These are phyloP conservation scores for Dipteronia dyeriana DNA, from an alignment of 345 rosid genomes.

Conservation along the genomic window DNA sequence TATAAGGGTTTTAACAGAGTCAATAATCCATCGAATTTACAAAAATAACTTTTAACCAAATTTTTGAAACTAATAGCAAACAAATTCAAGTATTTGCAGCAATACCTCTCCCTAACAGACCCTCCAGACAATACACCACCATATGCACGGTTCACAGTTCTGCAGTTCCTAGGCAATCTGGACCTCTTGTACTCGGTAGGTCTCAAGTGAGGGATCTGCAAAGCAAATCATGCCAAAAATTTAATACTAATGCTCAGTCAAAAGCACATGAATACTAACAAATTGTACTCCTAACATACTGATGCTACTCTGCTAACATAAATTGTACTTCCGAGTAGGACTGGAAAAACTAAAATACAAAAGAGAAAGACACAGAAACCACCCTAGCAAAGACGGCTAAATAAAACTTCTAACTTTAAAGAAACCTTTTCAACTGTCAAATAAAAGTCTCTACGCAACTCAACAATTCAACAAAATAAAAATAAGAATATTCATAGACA, in stretches of 20 bases:
- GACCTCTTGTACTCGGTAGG: conserved; percentile 71
- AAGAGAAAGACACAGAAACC: not conserved
- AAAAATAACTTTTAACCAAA: not conserved
- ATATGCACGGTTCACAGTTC: conserved; percentile 63
- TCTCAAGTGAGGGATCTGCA: conserved; percentile 77
- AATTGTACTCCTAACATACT: not conserved
- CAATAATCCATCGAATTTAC: not conserved
- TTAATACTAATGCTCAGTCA: not conserved
- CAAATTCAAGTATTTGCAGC: not conserved
- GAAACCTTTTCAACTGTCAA: not conserved
- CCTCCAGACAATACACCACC: conserved; percentile 75
- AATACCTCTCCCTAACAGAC: conserved; percentile 73
- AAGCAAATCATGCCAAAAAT: not conserved
- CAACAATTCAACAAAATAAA: not conserved
- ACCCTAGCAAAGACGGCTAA: not conserved
- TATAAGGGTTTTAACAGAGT: conserved; percentile 3
- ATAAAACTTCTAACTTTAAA: not conserved
- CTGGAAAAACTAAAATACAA: not conserved
- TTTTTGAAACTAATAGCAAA: not conserved
- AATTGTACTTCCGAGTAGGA: not conserved
- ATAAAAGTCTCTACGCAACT: not conserved
- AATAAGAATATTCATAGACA: not conserved
- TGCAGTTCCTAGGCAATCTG: conserved; percentile 60
- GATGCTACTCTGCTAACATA: not conserved
- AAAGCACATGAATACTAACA: not conserved